Percentiles rank a stretch among this genome's conserved stretches.
phyloP scores from a whole-genome alignment of 2,329 filamentous ascomycete genomes.

The Diaporthe vaccinii region DNA sequence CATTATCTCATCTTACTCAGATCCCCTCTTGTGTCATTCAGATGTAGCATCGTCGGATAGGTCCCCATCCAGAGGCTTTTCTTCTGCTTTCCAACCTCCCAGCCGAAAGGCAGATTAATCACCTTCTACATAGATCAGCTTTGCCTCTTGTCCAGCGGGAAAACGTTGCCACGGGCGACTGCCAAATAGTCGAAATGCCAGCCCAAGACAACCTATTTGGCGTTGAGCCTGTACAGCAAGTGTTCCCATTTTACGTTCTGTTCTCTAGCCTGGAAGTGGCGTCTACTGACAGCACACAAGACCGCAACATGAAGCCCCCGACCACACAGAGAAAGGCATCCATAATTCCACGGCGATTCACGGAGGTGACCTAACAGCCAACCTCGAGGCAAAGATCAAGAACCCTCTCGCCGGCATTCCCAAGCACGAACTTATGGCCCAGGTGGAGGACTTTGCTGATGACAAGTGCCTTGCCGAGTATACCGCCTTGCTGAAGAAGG shows the following conservation, averaged over 20 bases:
- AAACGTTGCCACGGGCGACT: background rate
- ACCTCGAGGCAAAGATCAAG: constrained; percentile 45
- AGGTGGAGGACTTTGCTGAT: constrained; percentile 41
- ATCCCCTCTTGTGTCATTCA: background rate
- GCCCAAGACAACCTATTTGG: background rate
- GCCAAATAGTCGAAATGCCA: constrained; percentile 5
- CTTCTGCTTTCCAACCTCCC: background rate
- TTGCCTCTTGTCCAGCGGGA: too few relatives aligned
- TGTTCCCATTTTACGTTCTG: too few relatives aligned
- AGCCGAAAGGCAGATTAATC: background rate
- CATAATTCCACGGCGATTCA: constrained; percentile 36
- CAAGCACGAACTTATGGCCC: too few relatives aligned
- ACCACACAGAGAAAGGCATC: constrained; percentile 41
- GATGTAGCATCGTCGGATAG: background rate
- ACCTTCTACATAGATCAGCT: background rate
- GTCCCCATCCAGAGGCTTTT: background rate
- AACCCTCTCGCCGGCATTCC: too few relatives aligned
- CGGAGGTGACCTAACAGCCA: constrained; percentile 60
- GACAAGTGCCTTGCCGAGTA: constrained; percentile 61
- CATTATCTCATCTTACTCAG: background rate
- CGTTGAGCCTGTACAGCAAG: constrained; percentile 24
- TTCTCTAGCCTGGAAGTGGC: background rate
- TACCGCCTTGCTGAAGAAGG: constrained; percentile 62
- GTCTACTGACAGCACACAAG: background rate
- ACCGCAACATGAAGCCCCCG: constrained; percentile 26